Evolutionary conservation across 1,284 basidiomycete species (phyloP).

Genomic region (Porphyrellus sp.): DNA sequence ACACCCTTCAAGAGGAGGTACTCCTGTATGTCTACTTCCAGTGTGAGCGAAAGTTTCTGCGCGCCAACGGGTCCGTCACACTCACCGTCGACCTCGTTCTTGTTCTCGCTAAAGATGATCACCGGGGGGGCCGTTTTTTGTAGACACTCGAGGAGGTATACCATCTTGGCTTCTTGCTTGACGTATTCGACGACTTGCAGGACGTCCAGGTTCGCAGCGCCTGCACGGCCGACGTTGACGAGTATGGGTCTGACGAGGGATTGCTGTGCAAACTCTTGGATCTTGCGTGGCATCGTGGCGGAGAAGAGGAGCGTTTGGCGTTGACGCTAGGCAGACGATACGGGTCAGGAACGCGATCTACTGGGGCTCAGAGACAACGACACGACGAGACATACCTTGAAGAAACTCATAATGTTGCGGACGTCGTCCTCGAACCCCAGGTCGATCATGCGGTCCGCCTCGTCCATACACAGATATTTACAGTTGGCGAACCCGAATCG

Average conservation of each 20-base stretch:
- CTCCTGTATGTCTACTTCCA: slow-evolving; percentile 86
- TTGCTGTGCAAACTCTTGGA: slow-evolving; percentile 97
- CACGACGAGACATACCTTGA: slow-evolving; percentile 67
- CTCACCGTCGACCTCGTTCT: slow-evolving; percentile 94
- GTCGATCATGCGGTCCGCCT: slow-evolving; percentile 99
- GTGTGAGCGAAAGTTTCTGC: background rate
- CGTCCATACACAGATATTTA: slow-evolving; percentile 97
- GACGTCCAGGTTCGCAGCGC: slow-evolving; percentile 96
- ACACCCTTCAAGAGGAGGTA: slow-evolving; percentile 96
- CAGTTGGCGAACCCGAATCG: slow-evolving; percentile 88
- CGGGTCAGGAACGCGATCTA: slow-evolving; percentile 4
- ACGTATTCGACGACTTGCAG: slow-evolving; percentile 98
- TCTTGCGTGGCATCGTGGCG: slow-evolving; percentile 98
- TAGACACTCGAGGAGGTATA: slow-evolving; percentile 93
- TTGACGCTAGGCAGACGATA: slow-evolving; percentile 63
- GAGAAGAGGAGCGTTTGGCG: slow-evolving; percentile 96
- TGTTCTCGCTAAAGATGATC: slow-evolving; percentile 98
- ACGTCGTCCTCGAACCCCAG: slow-evolving; percentile 99
- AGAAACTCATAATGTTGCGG: slow-evolving; percentile 97
- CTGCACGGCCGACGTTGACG: slow-evolving; percentile 97
- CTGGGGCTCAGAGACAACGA: background rate
- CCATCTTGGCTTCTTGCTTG: slow-evolving; percentile 99
- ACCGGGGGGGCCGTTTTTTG: slow-evolving; percentile 99
- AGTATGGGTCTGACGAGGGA: slow-evolving; percentile 90
- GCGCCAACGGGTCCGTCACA: slow-evolving; percentile 34